Base-by-base conservation (phyloP, 805 yeast genomes). In the Kluyveromyces wickerhamii region DNA sequence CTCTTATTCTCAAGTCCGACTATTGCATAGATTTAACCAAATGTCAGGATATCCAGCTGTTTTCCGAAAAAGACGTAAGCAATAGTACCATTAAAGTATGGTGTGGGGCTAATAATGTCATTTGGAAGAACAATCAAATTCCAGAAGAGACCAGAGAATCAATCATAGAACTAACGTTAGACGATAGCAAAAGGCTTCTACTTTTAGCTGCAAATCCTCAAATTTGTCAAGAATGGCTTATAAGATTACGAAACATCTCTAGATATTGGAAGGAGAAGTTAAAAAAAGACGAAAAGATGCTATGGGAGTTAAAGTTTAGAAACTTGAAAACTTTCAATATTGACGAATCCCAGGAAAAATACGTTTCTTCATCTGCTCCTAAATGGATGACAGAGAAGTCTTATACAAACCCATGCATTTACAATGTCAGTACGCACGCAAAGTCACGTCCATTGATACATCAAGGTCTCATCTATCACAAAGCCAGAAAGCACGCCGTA, bases 391-490 rank as follows among this genome's bases (percentile, higher is more conserved):
- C 67, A 2, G 63, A 77, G 8, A 56, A 63, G 14, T 80, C 74
- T 0, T 25, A 52, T 1, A 72, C 85, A 0, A 77, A 79, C 44
- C 64, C 79, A 0, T 40, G 42, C 7, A 52, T 75, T 3, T 73
- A 72, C 49, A 72, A 74, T 42, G 68, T 77, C 14, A 73, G 79
- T 8, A 62, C 77, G 3, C 52, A 74, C 33, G 66, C 89, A 0
- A 64, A 79, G 57, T 67, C 76, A 17, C 71, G 76, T 11, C 67
- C 79, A 8, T 58, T 88, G 3, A 59, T 79, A 15, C 67, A 67
- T 59, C 69, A 75, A 39, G 96, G 96, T 0, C 56, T 65, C 21
- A 52, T 89, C 17, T 87, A 71, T 50, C 75, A 75, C 43, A 88
- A 87, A 48, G 67, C 74, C 3, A 74, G 71, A 38, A 83, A 77